These are phyloP conservation scores for Cornus suecica DNA, from an alignment of 148 eudicot species.

Conservation along the genomic window DNA sequence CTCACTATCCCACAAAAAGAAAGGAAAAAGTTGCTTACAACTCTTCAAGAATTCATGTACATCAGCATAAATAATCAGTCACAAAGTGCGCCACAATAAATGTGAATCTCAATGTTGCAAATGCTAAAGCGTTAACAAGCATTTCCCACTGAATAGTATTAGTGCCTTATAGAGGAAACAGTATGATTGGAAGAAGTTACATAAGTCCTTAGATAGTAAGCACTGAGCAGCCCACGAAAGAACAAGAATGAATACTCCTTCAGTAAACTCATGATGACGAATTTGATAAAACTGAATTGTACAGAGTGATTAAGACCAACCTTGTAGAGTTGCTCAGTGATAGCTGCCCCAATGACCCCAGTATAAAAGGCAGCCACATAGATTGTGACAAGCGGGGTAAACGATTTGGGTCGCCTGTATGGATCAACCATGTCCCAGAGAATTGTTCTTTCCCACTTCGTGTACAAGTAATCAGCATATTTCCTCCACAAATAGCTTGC, in stretches of 20 bases:
- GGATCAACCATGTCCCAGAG: conserved; percentile 95
- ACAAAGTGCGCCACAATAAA: not conserved
- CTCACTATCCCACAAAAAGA: not conserved
- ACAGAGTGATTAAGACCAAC: conserved; percentile 24
- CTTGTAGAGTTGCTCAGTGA: conserved; percentile 88
- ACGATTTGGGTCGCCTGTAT: conserved; percentile 73
- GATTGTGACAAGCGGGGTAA: conserved; percentile 78
- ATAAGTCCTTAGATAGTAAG: not conserved
- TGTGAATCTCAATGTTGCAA: not conserved
- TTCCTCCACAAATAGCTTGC: conserved; percentile 85
- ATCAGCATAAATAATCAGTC: no score
- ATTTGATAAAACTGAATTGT: not conserved
- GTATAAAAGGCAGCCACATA: conserved; percentile 78
- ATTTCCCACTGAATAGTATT: not conserved
- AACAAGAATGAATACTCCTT: no score
- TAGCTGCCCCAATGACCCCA: conserved; percentile 86
- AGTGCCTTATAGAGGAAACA: not conserved
- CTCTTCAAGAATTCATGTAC: not conserved
- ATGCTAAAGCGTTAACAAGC: not conserved
- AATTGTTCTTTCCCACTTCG: conserved; percentile 74
- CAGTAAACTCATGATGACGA: not conserved
- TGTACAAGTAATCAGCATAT: conserved; percentile 73
- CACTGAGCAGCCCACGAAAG: no score
- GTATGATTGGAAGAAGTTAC: not conserved
- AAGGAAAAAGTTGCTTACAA: no score